Conservation (phyloP, 345 rosid species). For the Cardamine resedifolia region DNA sequence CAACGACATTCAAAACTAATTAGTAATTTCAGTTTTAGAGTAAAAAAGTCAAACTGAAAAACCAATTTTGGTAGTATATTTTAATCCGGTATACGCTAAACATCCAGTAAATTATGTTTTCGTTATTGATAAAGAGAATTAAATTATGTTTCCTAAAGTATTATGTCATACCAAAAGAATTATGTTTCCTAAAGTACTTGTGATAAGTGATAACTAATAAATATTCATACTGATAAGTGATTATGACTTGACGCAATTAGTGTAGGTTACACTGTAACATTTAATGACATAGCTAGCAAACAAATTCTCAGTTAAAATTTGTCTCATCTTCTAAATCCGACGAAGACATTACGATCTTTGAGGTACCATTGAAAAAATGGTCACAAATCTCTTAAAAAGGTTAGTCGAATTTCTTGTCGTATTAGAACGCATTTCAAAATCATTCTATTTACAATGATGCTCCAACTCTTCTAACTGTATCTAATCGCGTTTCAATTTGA, state of each 20-base stretch:
- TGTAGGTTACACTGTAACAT: no score
- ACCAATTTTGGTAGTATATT: background rate
- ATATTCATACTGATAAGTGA: background rate
- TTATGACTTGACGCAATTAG: slow-evolving; percentile 8
- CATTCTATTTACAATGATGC: background rate
- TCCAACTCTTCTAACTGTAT: background rate
- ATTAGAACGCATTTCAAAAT: background rate
- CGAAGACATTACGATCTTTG: background rate
- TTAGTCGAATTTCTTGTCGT: background rate
- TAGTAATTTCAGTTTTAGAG: no score
- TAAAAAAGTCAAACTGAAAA: background rate
- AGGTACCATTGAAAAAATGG: background rate
- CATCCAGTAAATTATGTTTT: background rate
- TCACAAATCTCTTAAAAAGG: background rate
- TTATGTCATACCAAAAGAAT: no score
- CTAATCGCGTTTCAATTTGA: background rate
- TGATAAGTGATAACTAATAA: background rate
- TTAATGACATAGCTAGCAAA: background rate
- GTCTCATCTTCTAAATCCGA: background rate
- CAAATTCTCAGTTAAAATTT: background rate
- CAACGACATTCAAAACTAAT: no score
- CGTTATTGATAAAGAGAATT: background rate
- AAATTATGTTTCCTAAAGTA: background rate
- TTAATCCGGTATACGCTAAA: background rate
- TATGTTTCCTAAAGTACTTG: no score